These are phyloP conservation scores for Euphorbia pulcherrima DNA, from an alignment of 345 rosid species.

Conservation along the genomic window DNA sequence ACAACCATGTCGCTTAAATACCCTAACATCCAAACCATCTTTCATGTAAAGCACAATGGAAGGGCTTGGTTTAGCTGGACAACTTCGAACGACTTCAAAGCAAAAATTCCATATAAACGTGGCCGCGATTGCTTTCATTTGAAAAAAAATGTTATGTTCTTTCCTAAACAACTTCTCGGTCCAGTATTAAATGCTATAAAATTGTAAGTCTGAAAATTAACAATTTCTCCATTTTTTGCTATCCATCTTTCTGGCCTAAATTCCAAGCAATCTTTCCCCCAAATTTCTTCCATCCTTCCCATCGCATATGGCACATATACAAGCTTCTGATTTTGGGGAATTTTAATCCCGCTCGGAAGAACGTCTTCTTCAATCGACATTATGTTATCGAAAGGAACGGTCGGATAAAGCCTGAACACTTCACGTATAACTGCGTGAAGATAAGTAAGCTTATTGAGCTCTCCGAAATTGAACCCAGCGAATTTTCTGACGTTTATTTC, in stretches of 20 bases:
- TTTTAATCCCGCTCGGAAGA: conserved; percentile 16
- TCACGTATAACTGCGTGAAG: conserved; percentile 19
- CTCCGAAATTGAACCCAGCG: not conserved
- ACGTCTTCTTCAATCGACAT: conserved; percentile 1
- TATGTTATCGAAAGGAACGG: conserved; percentile 10
- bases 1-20: not conserved
- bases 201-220: conserved; percentile 14
- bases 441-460: conserved; percentile 14
- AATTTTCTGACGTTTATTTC: not conserved
- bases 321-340: not conserved
- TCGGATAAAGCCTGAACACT: conserved; percentile 15
- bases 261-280: conserved; percentile 22
- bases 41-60: conserved; percentile 14
- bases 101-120: conserved; percentile 9
- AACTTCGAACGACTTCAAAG: conserved; percentile 3
- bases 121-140: conserved; percentile 9
- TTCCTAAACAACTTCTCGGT: conserved; percentile 20
- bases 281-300: conserved; percentile 20
- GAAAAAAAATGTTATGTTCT: not conserved
- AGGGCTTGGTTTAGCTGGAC: not conserved
- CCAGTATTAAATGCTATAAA: conserved; percentile 13
- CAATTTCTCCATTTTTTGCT: not conserved
- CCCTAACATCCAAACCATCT: conserved; percentile 13
- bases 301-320: conserved; percentile 8
- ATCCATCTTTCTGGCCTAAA: conserved; percentile 27